Base-by-base conservation (phyloP, 139 green algal species). In the Auxenochlorella protothecoides region DNA sequence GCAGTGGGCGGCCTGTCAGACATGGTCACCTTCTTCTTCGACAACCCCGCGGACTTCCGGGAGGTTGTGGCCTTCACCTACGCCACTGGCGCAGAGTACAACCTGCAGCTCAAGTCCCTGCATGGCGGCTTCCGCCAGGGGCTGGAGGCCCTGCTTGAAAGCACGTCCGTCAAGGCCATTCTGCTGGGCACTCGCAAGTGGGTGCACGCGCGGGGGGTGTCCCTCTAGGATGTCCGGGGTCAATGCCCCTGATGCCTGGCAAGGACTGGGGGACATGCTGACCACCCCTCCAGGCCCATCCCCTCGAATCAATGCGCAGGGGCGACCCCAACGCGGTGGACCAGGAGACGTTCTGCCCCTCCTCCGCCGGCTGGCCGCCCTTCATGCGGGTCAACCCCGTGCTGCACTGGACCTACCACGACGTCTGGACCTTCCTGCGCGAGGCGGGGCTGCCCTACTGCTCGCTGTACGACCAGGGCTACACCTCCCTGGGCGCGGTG, bases 351-450 rank as follows among this genome's bases (percentile, higher is more conserved):
- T 98, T 97, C 77, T 94, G 87, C 61, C 92, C 94, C 16, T 91
- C 77, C 75, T 88, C 70, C 55, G 68, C 79, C 2, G 93, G 88
- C 69, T 98, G 94, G 94, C 93, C 93, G 9, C 73, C 89, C 67
- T 98, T 98, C 84, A 97, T 98, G 94, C 83, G 94, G 9, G 84
- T 98, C 53, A 98, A 98, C 80, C 93, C 93, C 53, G 91, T 98
- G 53, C 75, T 98, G 56, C 85, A 95, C 75, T 98, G 92, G 93
- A 85, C 68, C 16, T 97, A 97, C 78, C 72, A 83, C 60, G 89
- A 97, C 64, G 91, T 98, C n/a, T 98, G 93, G 93, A 67, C 75
- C 8, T 96, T 97, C 80, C 85, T 98, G 56, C 74, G 77, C 4
- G 66, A 59, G 6, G 74, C 72, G 3, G 3, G 63, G 0, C 74